These are phyloP conservation scores for Fragilaria radians DNA, from an alignment of 108 stramenopile species.

Conservation along the genomic window DNA sequence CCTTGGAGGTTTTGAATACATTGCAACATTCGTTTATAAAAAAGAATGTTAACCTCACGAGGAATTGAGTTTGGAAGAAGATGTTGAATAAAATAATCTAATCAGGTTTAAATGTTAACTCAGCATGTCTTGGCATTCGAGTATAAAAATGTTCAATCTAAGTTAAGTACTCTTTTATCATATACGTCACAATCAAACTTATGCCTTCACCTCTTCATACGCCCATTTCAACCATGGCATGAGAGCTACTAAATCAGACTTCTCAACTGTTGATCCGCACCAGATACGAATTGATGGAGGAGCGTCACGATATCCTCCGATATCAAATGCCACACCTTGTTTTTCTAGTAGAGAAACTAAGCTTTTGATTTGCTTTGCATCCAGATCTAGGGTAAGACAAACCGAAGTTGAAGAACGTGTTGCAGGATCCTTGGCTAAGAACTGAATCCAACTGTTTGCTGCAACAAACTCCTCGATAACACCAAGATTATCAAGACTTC, in stretches of 20 bases:
- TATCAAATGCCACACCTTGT: slow-evolving; percentile 94
- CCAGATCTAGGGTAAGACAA: slow-evolving; percentile 92
- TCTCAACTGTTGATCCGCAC: slow-evolving; percentile 99
- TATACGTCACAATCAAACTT: too few relatives aligned
- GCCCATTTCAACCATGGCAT: slow-evolving; percentile 99
- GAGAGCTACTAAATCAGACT: slow-evolving; percentile 92
- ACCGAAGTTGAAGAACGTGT: slow-evolving; percentile 94
- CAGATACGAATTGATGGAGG: slow-evolving; percentile 98
- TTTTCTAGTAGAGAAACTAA: slow-evolving; percentile 89
- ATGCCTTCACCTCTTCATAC: slow-evolving; percentile 74
- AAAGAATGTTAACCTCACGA: too few relatives aligned
- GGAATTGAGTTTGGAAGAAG: too few relatives aligned
- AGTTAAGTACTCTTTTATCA: too few relatives aligned
- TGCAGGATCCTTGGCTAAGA: slow-evolving; percentile 95
- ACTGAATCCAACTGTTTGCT: slow-evolving; percentile 92
- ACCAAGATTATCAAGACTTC: slow-evolving; percentile 83
- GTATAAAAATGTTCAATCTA: too few relatives aligned
- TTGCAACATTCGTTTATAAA: too few relatives aligned
- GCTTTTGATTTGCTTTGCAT: slow-evolving; percentile 92
- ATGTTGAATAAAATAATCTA: too few relatives aligned
- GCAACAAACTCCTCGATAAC: slow-evolving; percentile 91
- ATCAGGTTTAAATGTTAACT: too few relatives aligned
- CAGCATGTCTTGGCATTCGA: too few relatives aligned
- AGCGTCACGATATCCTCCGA: slow-evolving; percentile 99
- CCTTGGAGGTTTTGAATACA: too few relatives aligned